phyloP scores from a whole-genome alignment of 805 yeast species.

The Candida suzukii region DNA sequence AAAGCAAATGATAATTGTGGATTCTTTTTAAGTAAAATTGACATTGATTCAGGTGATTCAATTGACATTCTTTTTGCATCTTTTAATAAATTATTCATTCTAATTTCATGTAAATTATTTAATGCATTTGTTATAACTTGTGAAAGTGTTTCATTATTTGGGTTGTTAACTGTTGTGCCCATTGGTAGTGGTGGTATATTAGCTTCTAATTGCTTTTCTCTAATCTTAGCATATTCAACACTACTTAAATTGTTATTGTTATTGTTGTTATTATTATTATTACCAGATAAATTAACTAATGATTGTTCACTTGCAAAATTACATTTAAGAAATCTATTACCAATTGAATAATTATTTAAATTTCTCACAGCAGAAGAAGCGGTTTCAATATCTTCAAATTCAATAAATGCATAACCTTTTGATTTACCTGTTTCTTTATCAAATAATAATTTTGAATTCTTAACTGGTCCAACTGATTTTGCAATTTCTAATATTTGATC shows the following conservation, averaged over 20 bases:
- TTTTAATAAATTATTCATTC: slow-evolving; percentile 40
- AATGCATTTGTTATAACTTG: slow-evolving; percentile 41
- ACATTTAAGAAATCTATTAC: slow-evolving; percentile 65
- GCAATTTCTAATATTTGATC: slow-evolving; percentile 85
- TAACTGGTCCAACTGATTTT: slow-evolving; percentile 82
- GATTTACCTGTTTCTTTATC: slow-evolving; percentile 88
- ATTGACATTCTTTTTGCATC: slow-evolving; percentile 57
- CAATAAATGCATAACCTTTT: slow-evolving; percentile 85
- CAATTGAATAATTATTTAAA: slow-evolving; percentile 70
- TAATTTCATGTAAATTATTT: slow-evolving; percentile 36
- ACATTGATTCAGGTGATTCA: slow-evolving; percentile 51
- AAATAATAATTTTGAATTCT: slow-evolving; percentile 65
- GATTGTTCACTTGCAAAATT: slow-evolving; percentile 57
- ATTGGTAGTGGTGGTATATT: slow-evolving; percentile 46
- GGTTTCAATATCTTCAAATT: slow-evolving; percentile 74
- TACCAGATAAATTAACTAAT: slow-evolving; percentile 11
- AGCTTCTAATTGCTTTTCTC: slow-evolving; percentile 12
- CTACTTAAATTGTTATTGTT: slow-evolving; percentile 3
- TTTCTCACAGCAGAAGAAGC: slow-evolving; percentile 90
- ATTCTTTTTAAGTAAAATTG: slow-evolving; percentile 50
- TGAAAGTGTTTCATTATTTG: slow-evolving; percentile 26
- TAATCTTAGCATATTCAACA: not conserved
- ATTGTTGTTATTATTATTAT: slow-evolving; percentile 5
- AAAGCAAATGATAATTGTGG: slow-evolving; percentile 83
- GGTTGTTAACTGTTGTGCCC: slow-evolving; percentile 36